phyloP scores from a whole-genome alignment of 495 filamentous ascomycete species.

The Trichoderma reesei region DNA sequence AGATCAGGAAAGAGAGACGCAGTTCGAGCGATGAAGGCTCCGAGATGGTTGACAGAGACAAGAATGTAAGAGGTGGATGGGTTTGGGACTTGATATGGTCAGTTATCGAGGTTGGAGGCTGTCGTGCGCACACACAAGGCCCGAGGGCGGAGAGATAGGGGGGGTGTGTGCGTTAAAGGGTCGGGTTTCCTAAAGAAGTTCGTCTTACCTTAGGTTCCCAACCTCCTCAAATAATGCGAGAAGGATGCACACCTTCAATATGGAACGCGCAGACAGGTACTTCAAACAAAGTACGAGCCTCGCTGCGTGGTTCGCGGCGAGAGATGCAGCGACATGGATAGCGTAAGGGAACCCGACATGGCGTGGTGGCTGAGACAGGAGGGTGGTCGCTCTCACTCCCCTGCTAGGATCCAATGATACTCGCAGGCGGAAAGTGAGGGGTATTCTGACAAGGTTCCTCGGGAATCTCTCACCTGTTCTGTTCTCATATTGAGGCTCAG shows the following conservation, averaged over 20 bases:
- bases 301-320: neutral
- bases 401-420: neutral
- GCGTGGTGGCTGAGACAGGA: neutral
- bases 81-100: neutral
- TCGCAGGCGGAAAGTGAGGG: neutral
- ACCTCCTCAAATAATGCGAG: neutral
- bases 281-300: neutral
- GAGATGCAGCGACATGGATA: neutral
- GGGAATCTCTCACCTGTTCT: neutral
- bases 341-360: neutral
- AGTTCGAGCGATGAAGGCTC: neutral
- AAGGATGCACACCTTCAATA: neutral
- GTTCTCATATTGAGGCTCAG: neutral
- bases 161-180: neutral
- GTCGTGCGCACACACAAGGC: neutral
- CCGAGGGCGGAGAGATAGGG: neutral
- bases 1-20: neutral
- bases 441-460: neutral
- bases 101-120: neutral
- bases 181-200: neutral
- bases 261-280: no score
- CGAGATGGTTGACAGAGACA: neutral
- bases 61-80: neutral
- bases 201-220: neutral
- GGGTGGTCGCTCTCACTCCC: neutral